Conservation (phyloP, 1,139 yeast genomes). For the Saccharomycopsis hybrid region DNA sequence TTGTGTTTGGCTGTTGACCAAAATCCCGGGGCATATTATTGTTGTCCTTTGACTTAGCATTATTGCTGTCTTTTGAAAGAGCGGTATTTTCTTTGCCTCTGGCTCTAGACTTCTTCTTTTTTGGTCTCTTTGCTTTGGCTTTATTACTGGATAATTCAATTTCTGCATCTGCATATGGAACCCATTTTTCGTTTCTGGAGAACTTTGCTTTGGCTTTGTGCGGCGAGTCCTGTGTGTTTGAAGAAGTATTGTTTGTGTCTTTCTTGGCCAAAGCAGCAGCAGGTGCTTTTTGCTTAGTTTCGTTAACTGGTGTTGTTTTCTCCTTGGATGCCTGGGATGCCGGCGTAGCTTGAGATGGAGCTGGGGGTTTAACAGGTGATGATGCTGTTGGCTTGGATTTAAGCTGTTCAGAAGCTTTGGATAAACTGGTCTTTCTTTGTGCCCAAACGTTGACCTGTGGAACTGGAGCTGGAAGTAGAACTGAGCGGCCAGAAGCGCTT, state of each 20-base stretch:
- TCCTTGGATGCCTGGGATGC: no score
- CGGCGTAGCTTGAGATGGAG: no score
- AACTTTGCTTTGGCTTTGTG: slow-evolving; percentile 22
- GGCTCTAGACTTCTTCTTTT: slow-evolving; percentile 7
- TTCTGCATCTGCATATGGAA: slow-evolving; percentile 27
- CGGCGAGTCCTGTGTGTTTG: not conserved
- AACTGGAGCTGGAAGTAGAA: slow-evolving; percentile 28
- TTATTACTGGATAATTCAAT: slow-evolving; percentile 21
- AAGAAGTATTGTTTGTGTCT: not conserved
- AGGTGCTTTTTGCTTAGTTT: no score
- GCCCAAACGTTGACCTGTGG: slow-evolving; percentile 29
- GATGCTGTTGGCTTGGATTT: no score
- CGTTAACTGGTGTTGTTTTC: no score
- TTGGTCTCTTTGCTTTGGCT: slow-evolving; percentile 2
- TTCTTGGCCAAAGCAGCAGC: no score
- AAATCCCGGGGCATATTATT: no score
- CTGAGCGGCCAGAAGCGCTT: slow-evolving; percentile 13
- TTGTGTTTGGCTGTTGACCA: no score
- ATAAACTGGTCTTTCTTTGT: slow-evolving; percentile 11
- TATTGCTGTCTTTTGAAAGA: not conserved
- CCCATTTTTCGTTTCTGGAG: slow-evolving; percentile 28
- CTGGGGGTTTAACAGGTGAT: no score
- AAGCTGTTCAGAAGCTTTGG: no score
- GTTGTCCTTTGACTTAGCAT: no score
- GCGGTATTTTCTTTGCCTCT: not conserved